A percentile compares a stretch with the other conserved stretches of the same genome.
Evolutionary conservation across 805 yeast species (phyloP).

Genomic region (Candida ulmi): DNA sequence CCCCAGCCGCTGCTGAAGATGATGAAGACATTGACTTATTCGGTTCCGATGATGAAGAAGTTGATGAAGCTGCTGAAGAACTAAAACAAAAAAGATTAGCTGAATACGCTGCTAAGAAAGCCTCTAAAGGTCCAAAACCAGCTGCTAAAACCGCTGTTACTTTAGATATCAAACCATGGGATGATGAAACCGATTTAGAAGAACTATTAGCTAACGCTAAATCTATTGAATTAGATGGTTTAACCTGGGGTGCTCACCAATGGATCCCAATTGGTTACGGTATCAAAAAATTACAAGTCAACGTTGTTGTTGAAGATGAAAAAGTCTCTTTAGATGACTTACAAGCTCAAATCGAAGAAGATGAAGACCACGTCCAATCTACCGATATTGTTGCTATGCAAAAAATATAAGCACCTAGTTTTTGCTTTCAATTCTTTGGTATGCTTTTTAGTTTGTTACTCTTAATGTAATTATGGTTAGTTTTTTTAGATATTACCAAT

Average conservation of each 20-base stretch:
- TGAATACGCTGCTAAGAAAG: constrained; percentile 96
- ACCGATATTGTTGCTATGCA: constrained; percentile 98
- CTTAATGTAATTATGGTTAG: neutral
- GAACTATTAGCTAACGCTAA: constrained; percentile 83
- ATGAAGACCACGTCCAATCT: constrained; percentile 99
- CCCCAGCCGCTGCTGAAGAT: constrained; percentile 79
- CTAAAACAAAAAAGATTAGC: constrained; percentile 97
- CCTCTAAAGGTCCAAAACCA: constrained; percentile 94
- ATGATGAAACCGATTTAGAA: constrained; percentile 96
- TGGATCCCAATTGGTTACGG: constrained; percentile 98
- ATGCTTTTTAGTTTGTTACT: neutral
- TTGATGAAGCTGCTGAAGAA: constrained; percentile 95
- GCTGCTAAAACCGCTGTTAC: constrained; percentile 98
- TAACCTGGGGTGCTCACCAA: constrained; percentile 96
- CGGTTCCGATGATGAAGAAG: constrained; percentile 65
- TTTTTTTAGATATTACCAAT: neutral
- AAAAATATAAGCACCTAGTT: constrained; percentile 61
- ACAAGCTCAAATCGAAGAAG: constrained; percentile 70
- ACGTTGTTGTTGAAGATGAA: constrained; percentile 96
- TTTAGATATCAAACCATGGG: constrained; percentile 99
- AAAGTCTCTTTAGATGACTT: constrained; percentile 91
- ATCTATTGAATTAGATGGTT: constrained; percentile 84
- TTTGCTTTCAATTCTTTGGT: neutral
- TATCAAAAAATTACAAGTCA: constrained; percentile 98
- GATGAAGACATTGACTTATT: constrained; percentile 77